Evolutionary conservation across 75 land plant genomes (phyloP), one percentile per base, ranked within the genome.

Genomic region (Larix kaempferi): DNA sequence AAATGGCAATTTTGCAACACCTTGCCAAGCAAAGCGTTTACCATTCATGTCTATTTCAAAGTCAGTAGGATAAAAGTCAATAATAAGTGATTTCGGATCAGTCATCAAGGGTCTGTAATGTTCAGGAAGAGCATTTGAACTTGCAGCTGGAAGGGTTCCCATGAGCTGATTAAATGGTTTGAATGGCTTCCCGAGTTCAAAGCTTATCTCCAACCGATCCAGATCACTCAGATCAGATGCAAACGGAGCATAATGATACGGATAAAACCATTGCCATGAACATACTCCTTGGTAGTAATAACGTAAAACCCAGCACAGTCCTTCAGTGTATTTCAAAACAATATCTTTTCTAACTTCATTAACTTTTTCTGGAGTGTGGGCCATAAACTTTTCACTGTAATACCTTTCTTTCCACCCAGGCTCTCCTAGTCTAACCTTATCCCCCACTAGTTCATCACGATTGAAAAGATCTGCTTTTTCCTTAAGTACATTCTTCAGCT

Each of bases 211-310:
- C 69, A 93, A 69, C 29, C 88, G 87, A 67, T 77, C 83, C 71
- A 95, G 77, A 67, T 77, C 89, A 77, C 83, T 89, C 25, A 93
- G 81, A 78, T 95, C 98, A 56, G 98, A 95, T 44, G 98, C 98
- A 89, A 95, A 92, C 21, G 94, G 97, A 65, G 97, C 92, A 87
- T 94, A 94, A 80, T 94, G 97, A 76, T 90, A 94, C 15, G 97
- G 97, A 80, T 93, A 96, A 79, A 88, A 96, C 99, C 99, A 94
- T 58, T 88, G 87, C 98, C 99, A 97, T 44, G 99, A 94, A 79
- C 94, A 94, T 60, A 97, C 99, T 16, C 99, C 99, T 87, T 92
- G 90, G 88, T 94, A 97, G 64, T 97, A 97, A 81, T 97, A 97
- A 56, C 91, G 98, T 93, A 97, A 88, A 54, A 96, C 95, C 99